A percentile compares a stretch with the other conserved stretches of the same genome.
These are phyloP conservation scores for Xylaria castorea DNA, from an alignment of 495 filamentous ascomycete genomes.

Conservation along the genomic window DNA sequence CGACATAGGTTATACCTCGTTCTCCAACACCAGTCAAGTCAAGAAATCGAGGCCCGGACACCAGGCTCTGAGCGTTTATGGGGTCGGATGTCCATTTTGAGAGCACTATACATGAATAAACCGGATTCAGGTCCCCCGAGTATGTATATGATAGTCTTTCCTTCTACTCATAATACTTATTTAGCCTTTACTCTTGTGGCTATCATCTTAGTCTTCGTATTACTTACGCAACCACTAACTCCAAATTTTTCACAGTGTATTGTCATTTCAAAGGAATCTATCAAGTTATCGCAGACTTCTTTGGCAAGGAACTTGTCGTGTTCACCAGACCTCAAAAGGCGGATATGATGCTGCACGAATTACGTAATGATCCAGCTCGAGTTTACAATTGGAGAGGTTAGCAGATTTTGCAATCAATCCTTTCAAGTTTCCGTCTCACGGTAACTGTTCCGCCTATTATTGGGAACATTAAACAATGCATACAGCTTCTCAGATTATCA, in stretches of 20 bases:
- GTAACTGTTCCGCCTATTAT: no score
- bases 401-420: not conserved
- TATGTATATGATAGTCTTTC: not conserved
- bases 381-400: not conserved
- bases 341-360: no score
- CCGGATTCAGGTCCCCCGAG: not conserved
- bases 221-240: not conserved
- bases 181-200: not conserved
- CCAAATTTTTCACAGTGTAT: not conserved
- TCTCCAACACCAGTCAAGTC: not conserved
- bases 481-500: not conserved
- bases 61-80: not conserved
- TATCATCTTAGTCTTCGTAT: not conserved
- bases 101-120: slow-evolving; percentile 2
- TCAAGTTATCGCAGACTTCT: slow-evolving; percentile 15
- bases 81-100: not conserved
- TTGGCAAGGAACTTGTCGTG: not conserved
- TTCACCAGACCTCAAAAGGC: not conserved
- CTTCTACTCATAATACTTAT: not conserved
- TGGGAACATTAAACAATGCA: no score
- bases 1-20: not conserved
- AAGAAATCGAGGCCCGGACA: not conserved
- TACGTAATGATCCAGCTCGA: not conserved
- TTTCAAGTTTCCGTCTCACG: not conserved
- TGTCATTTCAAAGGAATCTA: not conserved